These are phyloP conservation scores for Bryoglossum gracile DNA, from an alignment of 495 filamentous ascomycete species.

Conservation along the genomic window DNA sequence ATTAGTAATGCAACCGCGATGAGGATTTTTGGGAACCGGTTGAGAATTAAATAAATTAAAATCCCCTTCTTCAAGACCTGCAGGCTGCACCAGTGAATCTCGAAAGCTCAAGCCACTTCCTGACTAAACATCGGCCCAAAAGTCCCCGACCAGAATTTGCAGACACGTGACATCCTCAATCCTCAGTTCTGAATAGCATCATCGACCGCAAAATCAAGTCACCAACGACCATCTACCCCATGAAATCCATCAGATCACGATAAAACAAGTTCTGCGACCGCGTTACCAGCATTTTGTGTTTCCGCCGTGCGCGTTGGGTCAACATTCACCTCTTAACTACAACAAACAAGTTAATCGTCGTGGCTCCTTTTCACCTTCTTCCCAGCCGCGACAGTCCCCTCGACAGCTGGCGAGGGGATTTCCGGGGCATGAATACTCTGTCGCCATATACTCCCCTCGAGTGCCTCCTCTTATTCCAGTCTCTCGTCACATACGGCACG, in stretches of 20 bases:
- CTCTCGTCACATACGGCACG: slow-evolving; percentile 59
- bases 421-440: slow-evolving; percentile 45
- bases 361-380: slow-evolving; percentile 26
- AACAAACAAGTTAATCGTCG: too few species aligned
- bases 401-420: slow-evolving; percentile 48
- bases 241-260: slow-evolving; percentile 8
- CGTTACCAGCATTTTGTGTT: too few species aligned
- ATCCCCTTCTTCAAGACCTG: too few species aligned
- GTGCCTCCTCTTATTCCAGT: slow-evolving; percentile 81
- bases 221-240: slow-evolving; percentile 1
- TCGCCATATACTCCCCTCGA: slow-evolving; percentile 76
- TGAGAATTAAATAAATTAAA: too few species aligned
- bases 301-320: too few species aligned
- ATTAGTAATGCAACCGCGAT: too few species aligned
- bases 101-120: too few species aligned
- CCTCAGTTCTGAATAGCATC: slow-evolving; percentile 12
- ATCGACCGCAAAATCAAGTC: slow-evolving; percentile 4
- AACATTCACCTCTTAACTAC: too few species aligned
- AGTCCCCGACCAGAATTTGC: not conserved
- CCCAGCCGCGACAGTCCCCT: slow-evolving; percentile 40
- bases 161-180: slow-evolving; percentile 15
- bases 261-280: too few species aligned
- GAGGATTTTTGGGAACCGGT: too few species aligned
- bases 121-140: not conserved
- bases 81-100: too few species aligned